Conservation (phyloP, 805 yeast species). For the Kodamaea kaohsiungensis region DNA sequence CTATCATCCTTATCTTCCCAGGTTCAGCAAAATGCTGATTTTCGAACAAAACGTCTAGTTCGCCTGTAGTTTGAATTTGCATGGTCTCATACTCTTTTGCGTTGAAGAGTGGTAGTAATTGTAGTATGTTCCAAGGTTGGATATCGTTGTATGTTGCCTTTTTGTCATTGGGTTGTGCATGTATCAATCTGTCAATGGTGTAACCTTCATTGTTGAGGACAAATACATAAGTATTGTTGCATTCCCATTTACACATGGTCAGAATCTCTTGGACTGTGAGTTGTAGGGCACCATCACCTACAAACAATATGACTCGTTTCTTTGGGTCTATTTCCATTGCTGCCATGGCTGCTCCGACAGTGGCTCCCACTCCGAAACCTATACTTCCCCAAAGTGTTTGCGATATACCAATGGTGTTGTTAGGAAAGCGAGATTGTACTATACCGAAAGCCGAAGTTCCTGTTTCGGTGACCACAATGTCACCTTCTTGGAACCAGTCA, state of each 20-base stretch:
- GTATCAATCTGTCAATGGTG: conserved; percentile 42
- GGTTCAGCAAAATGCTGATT: conserved; percentile 30
- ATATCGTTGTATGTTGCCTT: conserved; percentile 38
- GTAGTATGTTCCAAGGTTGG: conserved; percentile 40
- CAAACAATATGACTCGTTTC: conserved; percentile 39
- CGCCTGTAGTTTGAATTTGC: conserved; percentile 26
- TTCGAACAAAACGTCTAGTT: conserved; percentile 26
- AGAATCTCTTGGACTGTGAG: conserved; percentile 43
- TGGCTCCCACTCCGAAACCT: conserved; percentile 30
- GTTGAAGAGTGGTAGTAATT: conserved; percentile 33
- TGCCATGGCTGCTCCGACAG: conserved; percentile 31
- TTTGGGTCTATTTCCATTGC: conserved; percentile 20
- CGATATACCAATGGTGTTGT: conserved; percentile 24
- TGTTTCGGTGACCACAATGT: conserved; percentile 27
- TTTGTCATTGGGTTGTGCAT: conserved; percentile 24
- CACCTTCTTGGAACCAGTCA: conserved; percentile 29
- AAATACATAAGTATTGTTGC: conserved; percentile 35
- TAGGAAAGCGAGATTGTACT: conserved; percentile 26
- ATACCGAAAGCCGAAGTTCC: conserved; percentile 32
- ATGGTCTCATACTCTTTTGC: conserved; percentile 28
- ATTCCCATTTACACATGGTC: conserved; percentile 36
- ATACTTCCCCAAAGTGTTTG: conserved; percentile 32
- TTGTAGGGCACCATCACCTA: conserved; percentile 46
- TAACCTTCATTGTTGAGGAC: conserved; percentile 43
- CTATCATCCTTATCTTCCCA: conserved; percentile 35